Percentiles rank a stretch among this genome's conserved stretches.
These are phyloP conservation scores for Colletotrichum sidae DNA, from an alignment of 2,329 filamentous ascomycete species.

Conservation along the genomic window DNA sequence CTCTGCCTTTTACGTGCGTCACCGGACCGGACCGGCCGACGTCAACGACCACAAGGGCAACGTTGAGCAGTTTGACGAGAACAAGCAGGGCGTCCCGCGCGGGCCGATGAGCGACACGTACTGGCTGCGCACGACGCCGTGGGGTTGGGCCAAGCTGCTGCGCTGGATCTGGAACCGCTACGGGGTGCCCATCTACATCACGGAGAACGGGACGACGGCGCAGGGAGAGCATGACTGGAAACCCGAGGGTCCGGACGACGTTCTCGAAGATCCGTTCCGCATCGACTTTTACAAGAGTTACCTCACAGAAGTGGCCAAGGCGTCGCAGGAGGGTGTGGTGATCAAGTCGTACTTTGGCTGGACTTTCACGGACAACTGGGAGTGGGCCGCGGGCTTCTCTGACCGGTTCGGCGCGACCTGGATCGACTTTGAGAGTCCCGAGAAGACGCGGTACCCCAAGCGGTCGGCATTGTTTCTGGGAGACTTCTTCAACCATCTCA, in stretches of 20 bases:
- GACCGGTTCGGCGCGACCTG: conserved; percentile 55
- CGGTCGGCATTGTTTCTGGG: conserved; percentile 45
- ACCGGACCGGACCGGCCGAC: conserved; percentile 49
- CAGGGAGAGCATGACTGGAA: conserved; percentile 51
- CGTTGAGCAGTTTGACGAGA: conserved; percentile 49
- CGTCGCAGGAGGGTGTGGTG: conserved; percentile 50
- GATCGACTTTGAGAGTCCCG: conserved; percentile 51
- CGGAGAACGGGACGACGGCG: conserved; percentile 55
- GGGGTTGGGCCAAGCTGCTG: conserved; percentile 51
- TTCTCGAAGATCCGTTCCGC: conserved; percentile 52
- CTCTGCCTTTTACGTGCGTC: conserved; percentile 51
- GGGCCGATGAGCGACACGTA: conserved; percentile 52
- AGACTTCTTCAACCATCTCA: conserved; percentile 46
- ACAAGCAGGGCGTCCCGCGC: conserved; percentile 47
- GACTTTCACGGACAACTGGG: conserved; percentile 57
- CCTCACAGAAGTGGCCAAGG: conserved; percentile 51
- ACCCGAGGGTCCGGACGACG: conserved; percentile 44
- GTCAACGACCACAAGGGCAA: conserved; percentile 55
- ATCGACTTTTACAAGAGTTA: conserved; percentile 53
- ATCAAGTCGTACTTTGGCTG: conserved; percentile 55
- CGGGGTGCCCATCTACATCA: conserved; percentile 54
- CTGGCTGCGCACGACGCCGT: conserved; percentile 53
- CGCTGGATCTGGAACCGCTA: conserved; percentile 56
- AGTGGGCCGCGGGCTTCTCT: conserved; percentile 55
- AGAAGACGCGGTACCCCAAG: conserved; percentile 51